A percentile compares a stretch with the other conserved stretches of the same genome.
phyloP scores from a whole-genome alignment of 208 protist species.

The Trypanosoma avium region DNA sequence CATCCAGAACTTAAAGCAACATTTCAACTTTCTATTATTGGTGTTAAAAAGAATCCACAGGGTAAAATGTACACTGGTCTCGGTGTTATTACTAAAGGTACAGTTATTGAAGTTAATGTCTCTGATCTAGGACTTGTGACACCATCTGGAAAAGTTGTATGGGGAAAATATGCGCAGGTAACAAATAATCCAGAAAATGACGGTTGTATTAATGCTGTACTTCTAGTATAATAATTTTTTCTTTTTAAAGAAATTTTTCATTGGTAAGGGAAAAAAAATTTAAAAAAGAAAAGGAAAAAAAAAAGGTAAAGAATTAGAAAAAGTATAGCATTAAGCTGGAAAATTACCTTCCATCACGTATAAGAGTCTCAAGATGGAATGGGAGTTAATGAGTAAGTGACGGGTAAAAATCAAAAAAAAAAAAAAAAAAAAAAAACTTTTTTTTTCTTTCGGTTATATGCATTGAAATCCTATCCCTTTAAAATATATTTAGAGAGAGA shows the following conservation, averaged over 20 bases:
- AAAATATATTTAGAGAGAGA: too few relatives aligned
- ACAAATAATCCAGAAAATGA: constrained; percentile 99
- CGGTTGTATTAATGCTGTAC: constrained; percentile 99
- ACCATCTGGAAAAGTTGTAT: constrained; percentile 98
- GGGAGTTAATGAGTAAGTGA: not conserved
- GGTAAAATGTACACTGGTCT: constrained; percentile 99
- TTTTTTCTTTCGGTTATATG: too few relatives aligned
- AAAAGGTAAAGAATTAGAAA: not conserved
- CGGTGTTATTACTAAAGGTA: constrained; percentile 99
- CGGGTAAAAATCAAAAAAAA: too few relatives aligned
- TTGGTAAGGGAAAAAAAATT: constrained; percentile 4
- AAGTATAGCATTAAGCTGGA: too few relatives aligned
- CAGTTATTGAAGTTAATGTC: constrained; percentile 99
- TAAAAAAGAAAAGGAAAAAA: not conserved
- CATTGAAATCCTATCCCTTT: too few relatives aligned
- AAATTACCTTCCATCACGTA: constrained; percentile 5
- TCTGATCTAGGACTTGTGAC: constrained; percentile 99
- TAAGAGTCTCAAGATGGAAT: not conserved
- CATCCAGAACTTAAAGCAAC: constrained; percentile 99
- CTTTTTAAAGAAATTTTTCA: not conserved
- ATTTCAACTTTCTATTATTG: constrained; percentile 99
- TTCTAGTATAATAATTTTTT: constrained; percentile 95
- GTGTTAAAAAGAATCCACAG: constrained; percentile 99
- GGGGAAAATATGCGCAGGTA: constrained; percentile 99
- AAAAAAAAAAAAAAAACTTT: too few relatives aligned